phyloP scores from a whole-genome alignment of 345 rosid genomes.

The Euphorbia peplus region DNA sequence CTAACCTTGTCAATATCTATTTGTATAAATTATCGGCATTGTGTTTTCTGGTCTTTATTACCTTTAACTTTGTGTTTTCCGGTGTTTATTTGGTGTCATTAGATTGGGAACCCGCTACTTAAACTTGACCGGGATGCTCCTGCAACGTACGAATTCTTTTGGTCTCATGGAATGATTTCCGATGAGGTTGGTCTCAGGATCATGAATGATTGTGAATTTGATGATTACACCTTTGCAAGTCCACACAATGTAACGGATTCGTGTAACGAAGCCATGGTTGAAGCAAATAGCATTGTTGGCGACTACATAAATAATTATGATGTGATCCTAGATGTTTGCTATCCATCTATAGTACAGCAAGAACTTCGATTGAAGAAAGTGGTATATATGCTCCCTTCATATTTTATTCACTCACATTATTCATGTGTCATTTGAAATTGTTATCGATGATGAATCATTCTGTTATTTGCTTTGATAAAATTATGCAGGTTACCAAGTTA shows the following conservation, averaged over 20 bases:
- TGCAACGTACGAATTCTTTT: slow-evolving; percentile 71
- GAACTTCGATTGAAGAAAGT: slow-evolving; percentile 71
- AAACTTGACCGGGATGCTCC: slow-evolving; percentile 70
- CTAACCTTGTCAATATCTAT: slow-evolving; percentile 1
- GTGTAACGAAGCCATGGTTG: slow-evolving; percentile 52
- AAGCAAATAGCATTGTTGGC: slow-evolving; percentile 57
- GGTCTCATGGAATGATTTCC: slow-evolving; percentile 98
- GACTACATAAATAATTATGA: slow-evolving; percentile 68
- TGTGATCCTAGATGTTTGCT: slow-evolving; percentile 76
- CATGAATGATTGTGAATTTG: slow-evolving; percentile 72
- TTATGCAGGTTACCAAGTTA: slow-evolving; percentile 59
- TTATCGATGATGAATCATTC: not conserved
- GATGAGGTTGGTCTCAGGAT: slow-evolving; percentile 77
- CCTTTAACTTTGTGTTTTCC: not conserved
- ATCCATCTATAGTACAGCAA: slow-evolving; percentile 79
- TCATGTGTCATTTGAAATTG: not conserved
- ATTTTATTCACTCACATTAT: not conserved
- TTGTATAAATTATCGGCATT: too few species aligned
- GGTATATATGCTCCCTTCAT: slow-evolving; percentile 35
- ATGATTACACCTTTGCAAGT: slow-evolving; percentile 55
- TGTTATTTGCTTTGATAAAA: not conserved
- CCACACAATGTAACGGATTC: slow-evolving; percentile 49
- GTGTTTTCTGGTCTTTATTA: not conserved
- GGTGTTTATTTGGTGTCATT: slow-evolving; percentile 12
- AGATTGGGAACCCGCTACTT: slow-evolving; percentile 93